Evolutionary conservation across 257 asterid species (phyloP).

Genomic region (Nicotiana attenuata): DNA sequence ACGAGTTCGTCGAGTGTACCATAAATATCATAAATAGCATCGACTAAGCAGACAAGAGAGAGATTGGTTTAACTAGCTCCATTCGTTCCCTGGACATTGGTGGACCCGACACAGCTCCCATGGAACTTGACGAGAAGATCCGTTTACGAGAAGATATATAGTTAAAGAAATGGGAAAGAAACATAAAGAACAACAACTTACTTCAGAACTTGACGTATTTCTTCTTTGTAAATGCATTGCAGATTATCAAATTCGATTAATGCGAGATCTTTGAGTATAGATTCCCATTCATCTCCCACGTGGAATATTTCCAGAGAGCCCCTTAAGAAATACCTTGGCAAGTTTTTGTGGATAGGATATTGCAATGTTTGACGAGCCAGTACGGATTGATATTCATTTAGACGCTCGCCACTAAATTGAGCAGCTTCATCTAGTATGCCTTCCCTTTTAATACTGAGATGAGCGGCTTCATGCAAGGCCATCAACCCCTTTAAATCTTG

Average conservation of each 20-base stretch:
- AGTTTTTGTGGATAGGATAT: slow-evolving; percentile 39
- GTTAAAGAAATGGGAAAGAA: neutral
- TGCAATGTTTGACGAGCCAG: slow-evolving; percentile 14
- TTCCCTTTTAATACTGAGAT: slow-evolving; percentile 40
- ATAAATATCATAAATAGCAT: slow-evolving; percentile 24
- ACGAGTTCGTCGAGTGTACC: slow-evolving; percentile 16
- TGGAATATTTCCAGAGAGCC: too few relatives aligned
- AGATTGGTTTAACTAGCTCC: slow-evolving; percentile 21
- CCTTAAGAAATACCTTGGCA: slow-evolving; percentile 13
- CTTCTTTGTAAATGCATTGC: slow-evolving; percentile 19
- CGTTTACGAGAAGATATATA: neutral
- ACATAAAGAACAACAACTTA: too few relatives aligned
- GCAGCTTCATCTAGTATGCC: too few relatives aligned
- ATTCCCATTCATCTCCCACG: too few relatives aligned
- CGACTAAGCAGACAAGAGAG: slow-evolving; percentile 21
- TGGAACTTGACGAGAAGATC: too few relatives aligned
- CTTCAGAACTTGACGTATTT: slow-evolving; percentile 33
- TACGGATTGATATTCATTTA: neutral
- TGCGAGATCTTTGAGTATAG: slow-evolving; percentile 27
- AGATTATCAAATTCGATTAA: slow-evolving; percentile 15
- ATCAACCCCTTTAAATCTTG: slow-evolving; percentile 25
- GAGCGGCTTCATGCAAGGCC: too few relatives aligned
- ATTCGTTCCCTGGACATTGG: slow-evolving; percentile 20
- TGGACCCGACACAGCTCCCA: slow-evolving; percentile 15
- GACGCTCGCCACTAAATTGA: too few relatives aligned